Conservation (phyloP, 2,329 filamentous ascomycete species). For the Colletotrichum echinochloae region DNA sequence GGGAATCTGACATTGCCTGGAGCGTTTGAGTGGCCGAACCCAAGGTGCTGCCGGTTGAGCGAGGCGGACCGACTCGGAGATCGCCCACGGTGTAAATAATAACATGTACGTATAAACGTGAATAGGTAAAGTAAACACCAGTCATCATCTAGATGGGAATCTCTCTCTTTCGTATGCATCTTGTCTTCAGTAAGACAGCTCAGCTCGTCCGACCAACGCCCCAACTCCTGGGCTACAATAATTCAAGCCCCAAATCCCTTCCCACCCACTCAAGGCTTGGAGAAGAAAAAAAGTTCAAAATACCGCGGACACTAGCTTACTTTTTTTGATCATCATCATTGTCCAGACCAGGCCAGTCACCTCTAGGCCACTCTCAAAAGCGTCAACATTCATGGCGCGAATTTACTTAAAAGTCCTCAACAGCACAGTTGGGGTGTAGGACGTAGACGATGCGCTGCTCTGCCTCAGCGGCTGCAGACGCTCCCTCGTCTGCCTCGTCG, state of each 20-base stretch:
- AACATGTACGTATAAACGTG: neutral
- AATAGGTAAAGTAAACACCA: neutral
- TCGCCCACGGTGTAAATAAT: neutral
- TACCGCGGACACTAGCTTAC: slow-evolving; percentile 23
- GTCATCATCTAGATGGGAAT: neutral
- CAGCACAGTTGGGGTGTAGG: slow-evolving; percentile 91
- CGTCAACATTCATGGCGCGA: neutral
- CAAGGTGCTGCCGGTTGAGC: neutral
- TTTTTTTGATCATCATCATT: slow-evolving; percentile 20
- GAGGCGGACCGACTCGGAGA: neutral
- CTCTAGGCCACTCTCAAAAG: neutral
- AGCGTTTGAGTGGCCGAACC: neutral
- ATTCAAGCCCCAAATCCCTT: slow-evolving; percentile 8
- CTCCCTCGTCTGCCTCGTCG: slow-evolving; percentile 57
- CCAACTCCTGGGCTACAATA: slow-evolving; percentile 24
- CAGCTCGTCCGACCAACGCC: slow-evolving; percentile 20
- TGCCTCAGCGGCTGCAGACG: slow-evolving; percentile 56
- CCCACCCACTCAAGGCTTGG: slow-evolving; percentile 12
- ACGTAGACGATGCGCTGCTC: slow-evolving; percentile 77
- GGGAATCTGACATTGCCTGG: neutral
- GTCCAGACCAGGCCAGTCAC: neutral
- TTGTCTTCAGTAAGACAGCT: neutral
- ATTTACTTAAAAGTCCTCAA: slow-evolving; percentile 70
- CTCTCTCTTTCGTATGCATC: slow-evolving; percentile 4
- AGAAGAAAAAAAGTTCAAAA: slow-evolving; percentile 7